Percentiles rank a stretch among this genome's conserved stretches.
phyloP scores from a whole-genome alignment of 2,329 filamentous ascomycete species.

The Aspergillus pseudoterreus region DNA sequence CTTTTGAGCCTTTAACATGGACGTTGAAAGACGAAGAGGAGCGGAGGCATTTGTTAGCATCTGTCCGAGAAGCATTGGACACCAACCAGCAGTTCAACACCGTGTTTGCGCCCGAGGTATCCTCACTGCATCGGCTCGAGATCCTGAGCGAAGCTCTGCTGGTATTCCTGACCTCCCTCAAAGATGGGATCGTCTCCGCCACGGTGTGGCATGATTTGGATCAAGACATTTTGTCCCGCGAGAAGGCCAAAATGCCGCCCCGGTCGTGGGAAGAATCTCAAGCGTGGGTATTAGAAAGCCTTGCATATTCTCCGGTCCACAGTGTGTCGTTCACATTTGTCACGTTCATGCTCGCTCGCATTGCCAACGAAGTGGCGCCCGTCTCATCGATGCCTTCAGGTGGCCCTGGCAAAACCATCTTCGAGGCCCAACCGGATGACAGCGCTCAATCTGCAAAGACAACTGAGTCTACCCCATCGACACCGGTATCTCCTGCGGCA shows the following conservation, averaged over 20 bases:
- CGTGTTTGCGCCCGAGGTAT: slow-evolving; percentile 59
- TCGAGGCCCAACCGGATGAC: slow-evolving; percentile 1
- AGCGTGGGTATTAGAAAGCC: slow-evolving; percentile 66
- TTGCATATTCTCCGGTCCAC: slow-evolving; percentile 69
- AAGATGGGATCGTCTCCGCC: slow-evolving; percentile 73
- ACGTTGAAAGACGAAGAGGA: slow-evolving; percentile 37
- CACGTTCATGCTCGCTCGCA: slow-evolving; percentile 67
- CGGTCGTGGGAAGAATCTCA: slow-evolving; percentile 54
- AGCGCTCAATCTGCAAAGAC: slow-evolving; percentile 5
- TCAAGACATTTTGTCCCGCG: slow-evolving; percentile 49
- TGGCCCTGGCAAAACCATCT: slow-evolving; percentile 3
- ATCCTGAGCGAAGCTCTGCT: slow-evolving; percentile 68
- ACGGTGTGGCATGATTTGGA: slow-evolving; percentile 69
- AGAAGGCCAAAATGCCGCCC: slow-evolving; percentile 48
- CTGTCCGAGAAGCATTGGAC: slow-evolving; percentile 66
- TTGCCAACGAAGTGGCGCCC: slow-evolving; percentile 54
- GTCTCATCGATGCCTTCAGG: slow-evolving; percentile 22
- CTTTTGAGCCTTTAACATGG: slow-evolving; percentile 54
- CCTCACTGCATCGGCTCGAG: slow-evolving; percentile 68
- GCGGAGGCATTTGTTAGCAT: slow-evolving; percentile 42
- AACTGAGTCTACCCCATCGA: slow-evolving; percentile 11
- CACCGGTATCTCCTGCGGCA: slow-evolving; percentile 17
- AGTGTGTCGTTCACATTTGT: slow-evolving; percentile 89
- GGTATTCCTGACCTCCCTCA: slow-evolving; percentile 69
- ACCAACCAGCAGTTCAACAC: slow-evolving; percentile 60